A percentile compares a stretch with the other conserved stretches of the same genome.
Evolutionary conservation across 495 filamentous ascomycete species (phyloP).

Genomic region (Hypomontagnella submonticulosa): DNA sequence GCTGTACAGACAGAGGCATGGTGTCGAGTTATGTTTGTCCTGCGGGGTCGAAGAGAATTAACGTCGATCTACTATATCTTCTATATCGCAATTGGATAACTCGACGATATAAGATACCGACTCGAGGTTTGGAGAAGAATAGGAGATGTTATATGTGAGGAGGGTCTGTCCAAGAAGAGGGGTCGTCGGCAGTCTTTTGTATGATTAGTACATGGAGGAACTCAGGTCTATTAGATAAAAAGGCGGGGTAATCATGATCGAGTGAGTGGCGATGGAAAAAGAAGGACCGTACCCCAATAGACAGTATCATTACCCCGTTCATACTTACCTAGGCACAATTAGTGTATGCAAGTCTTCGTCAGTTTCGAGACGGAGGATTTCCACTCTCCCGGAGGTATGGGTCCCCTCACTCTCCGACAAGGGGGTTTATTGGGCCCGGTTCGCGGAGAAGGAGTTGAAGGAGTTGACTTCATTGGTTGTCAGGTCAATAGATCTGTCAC

Average conservation of each 20-base stretch:
- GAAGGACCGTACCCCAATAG: conserved; percentile 24
- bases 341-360: background rate
- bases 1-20: conserved; percentile 64
- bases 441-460: conserved; percentile 27
- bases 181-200: conserved; percentile 21
- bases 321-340: conserved; percentile 2
- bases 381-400: conserved; percentile 39
- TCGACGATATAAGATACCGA: too few relatives aligned
- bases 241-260: conserved; percentile 36
- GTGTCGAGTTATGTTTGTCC: conserved; percentile 31
- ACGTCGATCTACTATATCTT: conserved; percentile 14
- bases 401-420: conserved; percentile 10
- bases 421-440: conserved; percentile 1
- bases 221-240: conserved; percentile 11
- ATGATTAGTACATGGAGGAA: too few relatives aligned
- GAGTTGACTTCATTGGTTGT: conserved; percentile 29
- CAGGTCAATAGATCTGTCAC: conserved; percentile 11
- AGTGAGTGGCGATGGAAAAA: conserved; percentile 10
- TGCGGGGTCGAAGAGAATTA: background rate
- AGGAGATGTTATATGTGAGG: too few relatives aligned
- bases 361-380: conserved; percentile 13
- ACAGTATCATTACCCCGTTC: conserved; percentile 3
- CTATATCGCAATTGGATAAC: background rate
- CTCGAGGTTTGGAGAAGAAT: too few relatives aligned
- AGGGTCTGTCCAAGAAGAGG: background rate